Conservation (phyloP, 1,284 basidiomycete species). For the Sphagnurus paluster region DNA sequence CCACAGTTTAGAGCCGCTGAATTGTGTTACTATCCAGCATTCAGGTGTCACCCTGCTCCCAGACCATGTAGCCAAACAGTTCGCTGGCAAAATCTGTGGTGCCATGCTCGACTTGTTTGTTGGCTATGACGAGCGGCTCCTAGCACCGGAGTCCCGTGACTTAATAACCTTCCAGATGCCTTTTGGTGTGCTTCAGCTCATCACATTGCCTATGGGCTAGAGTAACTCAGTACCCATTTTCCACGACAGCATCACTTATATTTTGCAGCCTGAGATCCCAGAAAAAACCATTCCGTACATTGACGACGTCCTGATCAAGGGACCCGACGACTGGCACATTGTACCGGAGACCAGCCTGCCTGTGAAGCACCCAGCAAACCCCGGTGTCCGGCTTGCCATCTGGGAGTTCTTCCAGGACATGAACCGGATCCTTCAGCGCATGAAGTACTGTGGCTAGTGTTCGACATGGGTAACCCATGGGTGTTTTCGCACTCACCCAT, state of each 20-base stretch:
- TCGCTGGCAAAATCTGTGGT: conserved; percentile 29
- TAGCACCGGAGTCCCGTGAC: conserved; percentile 29
- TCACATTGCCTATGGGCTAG: conserved; percentile 38
- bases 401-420: conserved; percentile 20
- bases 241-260: conserved; percentile 34
- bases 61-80: conserved; percentile 31
- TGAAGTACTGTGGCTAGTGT: conserved; percentile 22
- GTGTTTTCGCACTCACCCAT: no score
- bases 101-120: conserved; percentile 32
- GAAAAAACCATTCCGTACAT: conserved; percentile 32
- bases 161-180: conserved; percentile 30
- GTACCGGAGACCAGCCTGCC: conserved; percentile 12
- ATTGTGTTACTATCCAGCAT: conserved; percentile 34
- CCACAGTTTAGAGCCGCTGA: conserved; percentile 33
- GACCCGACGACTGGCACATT: conserved; percentile 15
- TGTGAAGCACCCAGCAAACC: conserved; percentile 21
- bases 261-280: conserved; percentile 36
- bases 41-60: conserved; percentile 31
- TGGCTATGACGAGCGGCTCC: conserved; percentile 26
- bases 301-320: conserved; percentile 26
- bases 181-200: conserved; percentile 19
- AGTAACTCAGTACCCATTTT: conserved; percentile 39
- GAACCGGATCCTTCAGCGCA: conserved; percentile 10
- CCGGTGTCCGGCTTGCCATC: conserved; percentile 21
- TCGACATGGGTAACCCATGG: no score